Conservation (phyloP, 345 rosid species). For the Citrus sinensis region DNA sequence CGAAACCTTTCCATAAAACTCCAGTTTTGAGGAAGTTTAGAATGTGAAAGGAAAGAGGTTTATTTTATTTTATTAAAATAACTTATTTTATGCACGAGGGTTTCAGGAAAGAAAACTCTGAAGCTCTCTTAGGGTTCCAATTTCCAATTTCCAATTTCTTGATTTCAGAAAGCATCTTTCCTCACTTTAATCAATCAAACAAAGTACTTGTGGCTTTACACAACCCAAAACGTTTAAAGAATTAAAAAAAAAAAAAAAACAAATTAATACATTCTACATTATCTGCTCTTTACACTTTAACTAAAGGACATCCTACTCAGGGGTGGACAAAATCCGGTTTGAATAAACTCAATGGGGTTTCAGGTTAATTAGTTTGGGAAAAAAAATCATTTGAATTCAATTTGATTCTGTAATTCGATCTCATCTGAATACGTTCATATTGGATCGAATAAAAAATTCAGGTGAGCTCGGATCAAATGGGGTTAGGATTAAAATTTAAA, state of each 20-base stretch:
- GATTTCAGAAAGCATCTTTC: neutral
- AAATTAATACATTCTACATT: neutral
- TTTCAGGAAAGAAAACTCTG: too few species aligned
- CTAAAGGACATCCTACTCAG: too few species aligned
- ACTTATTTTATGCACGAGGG: too few species aligned
- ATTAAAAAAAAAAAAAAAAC: neutral
- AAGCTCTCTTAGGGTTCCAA: slow-evolving; percentile 17
- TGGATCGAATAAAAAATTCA: fast-evolving
- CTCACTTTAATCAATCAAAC: neutral
- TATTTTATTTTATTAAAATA: too few species aligned
- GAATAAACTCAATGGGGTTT: fast-evolving
- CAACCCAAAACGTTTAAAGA: neutral
- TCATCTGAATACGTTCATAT: fast-evolving
- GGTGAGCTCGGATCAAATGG: too few species aligned
- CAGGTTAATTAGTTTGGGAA: too few species aligned
- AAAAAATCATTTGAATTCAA: too few species aligned
- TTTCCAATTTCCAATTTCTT: slow-evolving; percentile 5
- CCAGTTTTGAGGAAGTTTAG: neutral
- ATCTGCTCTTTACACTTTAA: too few species aligned
- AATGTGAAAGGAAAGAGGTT: too few species aligned
- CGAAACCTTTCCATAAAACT: neutral
- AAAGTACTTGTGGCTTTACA: neutral
- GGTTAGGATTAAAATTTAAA: too few species aligned
- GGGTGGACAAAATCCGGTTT: fast-evolving
- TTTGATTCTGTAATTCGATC: fast-evolving